A percentile compares a stretch with the other conserved stretches of the same genome.
phyloP scores from a whole-genome alignment of 2,329 filamentous ascomycete genomes.

The Aspergillus sp. region DNA sequence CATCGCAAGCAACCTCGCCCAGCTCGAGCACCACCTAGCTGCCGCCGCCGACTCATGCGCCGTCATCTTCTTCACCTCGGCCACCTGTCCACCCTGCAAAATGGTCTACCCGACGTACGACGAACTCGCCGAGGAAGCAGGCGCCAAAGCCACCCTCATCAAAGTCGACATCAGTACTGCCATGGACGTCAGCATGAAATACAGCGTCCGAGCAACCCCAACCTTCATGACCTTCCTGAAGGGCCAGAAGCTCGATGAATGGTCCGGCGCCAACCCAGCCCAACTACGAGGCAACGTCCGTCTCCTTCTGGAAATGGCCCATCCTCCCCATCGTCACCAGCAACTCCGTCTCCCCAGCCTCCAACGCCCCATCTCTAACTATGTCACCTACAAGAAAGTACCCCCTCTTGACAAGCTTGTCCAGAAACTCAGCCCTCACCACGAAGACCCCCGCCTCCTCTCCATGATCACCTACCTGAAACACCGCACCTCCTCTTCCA shows the following conservation, averaged over 20 bases:
- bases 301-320: constrained; percentile 72
- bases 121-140: constrained; percentile 72
- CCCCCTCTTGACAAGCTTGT: constrained; percentile 82
- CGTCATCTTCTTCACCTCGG: constrained; percentile 88
- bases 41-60: constrained; percentile 68
- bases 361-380: constrained; percentile 62
- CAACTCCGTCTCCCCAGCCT: constrained; percentile 70
- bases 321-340: constrained; percentile 74
- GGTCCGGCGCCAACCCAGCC: constrained; percentile 73
- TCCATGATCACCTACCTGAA: constrained; percentile 72
- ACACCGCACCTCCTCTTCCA: constrained; percentile 41
- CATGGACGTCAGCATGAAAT: constrained; percentile 64
- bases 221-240: constrained; percentile 85
- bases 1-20: constrained; percentile 59
- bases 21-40: constrained; percentile 63
- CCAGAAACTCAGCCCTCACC: constrained; percentile 68
- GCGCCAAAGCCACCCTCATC: constrained; percentile 69
- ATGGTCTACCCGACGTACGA: constrained; percentile 79
- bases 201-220: constrained; percentile 73
- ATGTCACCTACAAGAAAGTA: constrained; percentile 74
- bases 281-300: constrained; percentile 71
- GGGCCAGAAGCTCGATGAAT: constrained; percentile 74
- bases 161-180: constrained; percentile 77
- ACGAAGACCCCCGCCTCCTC: constrained; percentile 62
- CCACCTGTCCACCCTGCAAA: constrained; percentile 83